These are phyloP conservation scores for Pseudonitzschia pungens DNA, from an alignment of 108 stramenopile species.

Conservation along the genomic window DNA sequence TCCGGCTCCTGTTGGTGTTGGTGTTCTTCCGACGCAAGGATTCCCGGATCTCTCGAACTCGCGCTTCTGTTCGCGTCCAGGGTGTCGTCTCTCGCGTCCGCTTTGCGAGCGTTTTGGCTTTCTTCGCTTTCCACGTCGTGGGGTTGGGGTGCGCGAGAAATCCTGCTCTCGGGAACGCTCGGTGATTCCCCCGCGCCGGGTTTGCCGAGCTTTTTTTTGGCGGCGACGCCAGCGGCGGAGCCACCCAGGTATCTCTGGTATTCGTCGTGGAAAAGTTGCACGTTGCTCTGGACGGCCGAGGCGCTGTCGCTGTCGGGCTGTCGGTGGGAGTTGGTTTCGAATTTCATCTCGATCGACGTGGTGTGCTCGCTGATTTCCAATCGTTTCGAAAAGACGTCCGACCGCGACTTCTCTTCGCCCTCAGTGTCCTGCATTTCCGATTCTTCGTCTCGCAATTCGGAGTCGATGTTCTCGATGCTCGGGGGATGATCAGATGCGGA, in stretches of 20 bases:
- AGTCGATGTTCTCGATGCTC: neutral
- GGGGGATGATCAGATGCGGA: neutral
- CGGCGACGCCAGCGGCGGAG: neutral
- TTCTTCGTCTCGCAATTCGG: neutral
- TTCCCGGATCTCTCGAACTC: neutral
- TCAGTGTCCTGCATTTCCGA: neutral
- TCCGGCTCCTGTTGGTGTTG: neutral
- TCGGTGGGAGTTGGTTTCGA: neutral
- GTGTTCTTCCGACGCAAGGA: too few species aligned
- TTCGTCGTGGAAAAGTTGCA: slow-evolving; percentile 6
- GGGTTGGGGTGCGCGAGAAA: slow-evolving; percentile 5
- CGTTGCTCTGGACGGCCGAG: neutral
- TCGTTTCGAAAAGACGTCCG: neutral
- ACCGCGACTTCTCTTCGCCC: neutral
- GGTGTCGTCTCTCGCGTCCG: neutral
- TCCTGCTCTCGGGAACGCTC: neutral
- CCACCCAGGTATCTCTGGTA: neutral
- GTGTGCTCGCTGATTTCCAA: slow-evolving; percentile 9
- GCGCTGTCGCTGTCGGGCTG: neutral
- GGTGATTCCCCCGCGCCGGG: neutral
- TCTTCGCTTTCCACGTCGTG: neutral
- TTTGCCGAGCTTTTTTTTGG: neutral
- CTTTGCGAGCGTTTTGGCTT: neutral
- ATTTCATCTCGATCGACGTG: slow-evolving; percentile 4
- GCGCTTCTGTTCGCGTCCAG: too few species aligned